Percentiles rank a stretch among this genome's conserved stretches.
phyloP scores from a whole-genome alignment of 176 grass and related monocot species.

The Eragrostis curvula region DNA sequence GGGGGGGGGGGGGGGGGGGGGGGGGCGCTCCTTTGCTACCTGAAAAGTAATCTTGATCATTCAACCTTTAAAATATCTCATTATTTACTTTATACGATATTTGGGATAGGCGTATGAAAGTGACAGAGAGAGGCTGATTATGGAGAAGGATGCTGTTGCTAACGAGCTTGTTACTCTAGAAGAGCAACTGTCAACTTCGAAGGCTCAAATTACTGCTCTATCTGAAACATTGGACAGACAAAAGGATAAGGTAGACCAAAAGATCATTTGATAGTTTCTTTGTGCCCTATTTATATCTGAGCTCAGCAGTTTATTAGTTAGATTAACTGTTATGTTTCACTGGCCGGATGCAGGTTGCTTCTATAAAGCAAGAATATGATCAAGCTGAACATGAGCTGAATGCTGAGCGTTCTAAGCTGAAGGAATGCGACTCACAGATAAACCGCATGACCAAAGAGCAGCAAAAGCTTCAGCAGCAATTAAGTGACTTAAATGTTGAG shows the following conservation, averaged over 20 bases:
- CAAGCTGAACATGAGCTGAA: constrained; percentile 77
- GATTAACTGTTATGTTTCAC: constrained; percentile 29
- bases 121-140: constrained; percentile 81
- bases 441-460: constrained; percentile 67
- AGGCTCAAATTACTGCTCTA: constrained; percentile 76
- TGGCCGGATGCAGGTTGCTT: constrained; percentile 52
- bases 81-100: constrained; percentile 24
- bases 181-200: constrained; percentile 72
- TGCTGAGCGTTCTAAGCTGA: constrained; percentile 74
- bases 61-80: constrained; percentile 7
- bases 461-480: constrained; percentile 76
- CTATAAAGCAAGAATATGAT: constrained; percentile 80
- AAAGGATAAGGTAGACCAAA: constrained; percentile 63
- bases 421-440: constrained; percentile 94
- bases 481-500: constrained; percentile 78
- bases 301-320: constrained; percentile 24
- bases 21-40: no score
- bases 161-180: constrained; percentile 81
- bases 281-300: constrained; percentile 8
- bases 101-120: constrained; percentile 71
- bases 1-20: no score
- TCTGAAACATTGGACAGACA: constrained; percentile 64
- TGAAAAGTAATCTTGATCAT: constrained; percentile 8
- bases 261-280: constrained; percentile 36
- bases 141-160: constrained; percentile 94